A percentile compares a stretch with the other conserved stretches of the same genome.
Evolutionary conservation across 2,329 filamentous ascomycete genomes (phyloP).

Genomic region (Ascocoryne sarcoides): DNA sequence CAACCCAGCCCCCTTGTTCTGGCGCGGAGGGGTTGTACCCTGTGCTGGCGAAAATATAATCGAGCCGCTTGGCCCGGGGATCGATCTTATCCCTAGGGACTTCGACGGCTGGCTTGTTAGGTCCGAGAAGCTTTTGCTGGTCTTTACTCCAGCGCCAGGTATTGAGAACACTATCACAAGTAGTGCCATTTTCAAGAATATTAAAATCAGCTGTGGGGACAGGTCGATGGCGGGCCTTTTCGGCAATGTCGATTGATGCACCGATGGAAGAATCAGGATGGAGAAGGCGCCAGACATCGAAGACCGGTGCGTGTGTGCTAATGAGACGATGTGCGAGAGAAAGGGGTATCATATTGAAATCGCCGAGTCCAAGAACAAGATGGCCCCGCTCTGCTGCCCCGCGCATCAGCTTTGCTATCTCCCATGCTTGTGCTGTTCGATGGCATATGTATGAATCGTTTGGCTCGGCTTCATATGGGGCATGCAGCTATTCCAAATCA

Average conservation of each 20-base stretch:
- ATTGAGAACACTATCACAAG: constrained; percentile 78
- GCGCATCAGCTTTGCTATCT: constrained; percentile 81
- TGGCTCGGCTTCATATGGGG: constrained; percentile 73
- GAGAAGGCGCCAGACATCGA: constrained; percentile 75
- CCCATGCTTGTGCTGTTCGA: constrained; percentile 88
- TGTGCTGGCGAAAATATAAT: constrained; percentile 82
- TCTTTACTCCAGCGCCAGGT: constrained; percentile 84
- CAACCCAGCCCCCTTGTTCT: constrained; percentile 48
- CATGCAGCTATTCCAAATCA: constrained; percentile 56
- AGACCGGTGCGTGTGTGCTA: constrained; percentile 65
- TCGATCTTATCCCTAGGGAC: constrained; percentile 62
- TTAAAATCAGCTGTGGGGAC: constrained; percentile 74
- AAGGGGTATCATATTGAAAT: constrained; percentile 93
- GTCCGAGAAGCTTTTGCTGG: constrained; percentile 58
- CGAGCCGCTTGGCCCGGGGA: constrained; percentile 72
- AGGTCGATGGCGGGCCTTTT: constrained; percentile 55
- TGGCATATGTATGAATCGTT: constrained; percentile 85
- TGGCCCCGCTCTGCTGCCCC: constrained; percentile 72
- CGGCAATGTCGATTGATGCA: constrained; percentile 56
- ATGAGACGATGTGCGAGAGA: constrained; percentile 80
- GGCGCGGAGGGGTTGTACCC: constrained; percentile 30
- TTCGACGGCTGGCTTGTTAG: constrained; percentile 49
- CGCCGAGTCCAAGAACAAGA: constrained; percentile 76
- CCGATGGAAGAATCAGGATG: constrained; percentile 80
- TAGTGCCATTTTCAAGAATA: constrained; percentile 71